These are phyloP conservation scores for Aegilops umbellulata DNA, from an alignment of 176 grass and related monocot genomes.

Conservation along the genomic window DNA sequence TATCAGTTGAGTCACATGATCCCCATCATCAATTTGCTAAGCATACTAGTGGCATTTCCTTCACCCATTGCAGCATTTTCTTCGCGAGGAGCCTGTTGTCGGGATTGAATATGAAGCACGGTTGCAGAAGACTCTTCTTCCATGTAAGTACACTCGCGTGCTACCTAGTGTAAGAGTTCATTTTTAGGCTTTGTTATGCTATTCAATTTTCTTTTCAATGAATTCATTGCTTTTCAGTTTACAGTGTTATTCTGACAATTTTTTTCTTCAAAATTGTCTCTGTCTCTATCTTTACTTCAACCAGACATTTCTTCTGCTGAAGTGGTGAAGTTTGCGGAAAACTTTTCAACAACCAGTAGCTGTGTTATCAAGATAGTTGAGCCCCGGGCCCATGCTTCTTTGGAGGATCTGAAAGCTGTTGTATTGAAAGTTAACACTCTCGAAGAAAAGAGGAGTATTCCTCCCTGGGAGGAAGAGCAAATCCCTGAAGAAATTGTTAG, in stretches of 20 bases:
- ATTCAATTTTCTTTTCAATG: background rate
- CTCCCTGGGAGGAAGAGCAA: slow-evolving; percentile 93
- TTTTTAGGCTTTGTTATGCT: slow-evolving; percentile 23
- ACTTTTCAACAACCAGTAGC: slow-evolving; percentile 88
- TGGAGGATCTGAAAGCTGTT: slow-evolving; percentile 75
- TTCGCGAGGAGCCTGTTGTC: slow-evolving; percentile 83
- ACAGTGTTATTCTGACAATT: background rate
- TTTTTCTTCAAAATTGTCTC: slow-evolving; percentile 1
- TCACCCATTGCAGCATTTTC: slow-evolving; percentile 77
- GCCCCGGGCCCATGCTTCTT: slow-evolving; percentile 76
- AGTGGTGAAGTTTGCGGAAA: slow-evolving; percentile 74
- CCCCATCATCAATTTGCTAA: slow-evolving; percentile 17
- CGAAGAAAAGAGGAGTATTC: slow-evolving; percentile 64
- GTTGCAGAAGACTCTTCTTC: slow-evolving; percentile 96
- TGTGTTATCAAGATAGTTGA: slow-evolving; percentile 99
- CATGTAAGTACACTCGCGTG: slow-evolving; percentile 53
- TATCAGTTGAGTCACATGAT: slow-evolving; percentile 21
- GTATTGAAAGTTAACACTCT: slow-evolving; percentile 76
- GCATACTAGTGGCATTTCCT: background rate
- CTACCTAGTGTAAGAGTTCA: slow-evolving; percentile 14
- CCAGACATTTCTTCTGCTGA: slow-evolving; percentile 87
- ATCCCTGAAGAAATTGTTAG: slow-evolving; percentile 98
- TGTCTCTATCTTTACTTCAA: slow-evolving; percentile 34
- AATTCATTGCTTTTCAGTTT: slow-evolving; percentile 6
- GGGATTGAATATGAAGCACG: slow-evolving; percentile 97